phyloP scores from a whole-genome alignment of 2,329 filamentous ascomycete species.

The Cryphonectria radicalis region DNA sequence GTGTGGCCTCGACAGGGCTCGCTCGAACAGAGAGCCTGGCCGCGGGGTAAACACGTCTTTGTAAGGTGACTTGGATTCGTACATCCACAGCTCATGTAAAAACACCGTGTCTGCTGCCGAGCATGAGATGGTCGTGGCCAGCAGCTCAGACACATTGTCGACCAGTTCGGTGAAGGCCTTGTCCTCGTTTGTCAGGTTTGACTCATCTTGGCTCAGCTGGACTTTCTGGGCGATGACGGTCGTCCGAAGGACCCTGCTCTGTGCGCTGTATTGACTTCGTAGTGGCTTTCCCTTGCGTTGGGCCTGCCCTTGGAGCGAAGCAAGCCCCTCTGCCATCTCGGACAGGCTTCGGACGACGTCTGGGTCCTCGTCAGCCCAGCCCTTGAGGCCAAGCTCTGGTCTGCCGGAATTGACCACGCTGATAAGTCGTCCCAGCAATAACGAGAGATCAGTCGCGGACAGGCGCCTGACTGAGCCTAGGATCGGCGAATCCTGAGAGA shows the following conservation, averaged over 20 bases:
- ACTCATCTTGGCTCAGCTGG: constrained; percentile 75
- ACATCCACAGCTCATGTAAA: constrained; percentile 75
- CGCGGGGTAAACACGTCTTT: constrained; percentile 76
- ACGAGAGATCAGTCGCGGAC: constrained; percentile 53
- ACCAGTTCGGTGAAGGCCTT: constrained; percentile 70
- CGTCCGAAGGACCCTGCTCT: constrained; percentile 71
- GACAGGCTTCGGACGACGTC: constrained; percentile 27
- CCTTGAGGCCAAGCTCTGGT: constrained; percentile 42
- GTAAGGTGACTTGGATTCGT: constrained; percentile 71
- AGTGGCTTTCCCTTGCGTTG: constrained; percentile 55
- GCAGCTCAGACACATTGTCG: constrained; percentile 55
- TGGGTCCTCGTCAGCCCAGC: constrained; percentile 37
- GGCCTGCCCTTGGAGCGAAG: constrained; percentile 50
- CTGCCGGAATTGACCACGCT: constrained; percentile 43
- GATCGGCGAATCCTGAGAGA: constrained; percentile 57
- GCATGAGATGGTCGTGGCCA: constrained; percentile 46
- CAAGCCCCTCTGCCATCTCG: constrained; percentile 51
- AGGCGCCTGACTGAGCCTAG: constrained; percentile 64
- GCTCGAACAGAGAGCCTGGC: constrained; percentile 71
- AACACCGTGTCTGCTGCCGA: constrained; percentile 53
- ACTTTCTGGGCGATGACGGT: constrained; percentile 83
- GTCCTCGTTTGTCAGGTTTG: constrained; percentile 71
- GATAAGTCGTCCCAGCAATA: constrained; percentile 49
- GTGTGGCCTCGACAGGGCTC: constrained; percentile 72
- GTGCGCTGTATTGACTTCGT: constrained; percentile 75